Base-by-base conservation (phyloP, 2,329 filamentous ascomycete species). In the Akanthomyces uredinophilus region DNA sequence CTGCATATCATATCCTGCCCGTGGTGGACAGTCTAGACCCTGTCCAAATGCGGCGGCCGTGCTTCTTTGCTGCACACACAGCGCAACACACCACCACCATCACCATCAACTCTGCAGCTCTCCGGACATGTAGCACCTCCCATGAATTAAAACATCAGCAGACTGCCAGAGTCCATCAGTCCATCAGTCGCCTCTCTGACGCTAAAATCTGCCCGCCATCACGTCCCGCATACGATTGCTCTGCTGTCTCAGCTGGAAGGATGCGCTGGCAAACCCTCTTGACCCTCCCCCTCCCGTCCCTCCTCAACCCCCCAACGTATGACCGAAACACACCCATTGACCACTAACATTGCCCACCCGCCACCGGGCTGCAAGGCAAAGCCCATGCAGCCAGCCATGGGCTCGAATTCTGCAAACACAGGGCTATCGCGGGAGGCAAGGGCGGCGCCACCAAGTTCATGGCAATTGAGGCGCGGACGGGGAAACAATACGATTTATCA, bases 191-290 rank as follows among this genome's bases (percentile, higher is more conserved):
- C 50, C 29, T n/a, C n/a, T 10, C 11, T 16, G 16, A 47, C 55
- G 54, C 54, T 57, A 58, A 22, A 37, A 58, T 49, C 43, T 55
- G 54, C 29, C n/a, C 44, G 44, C 44, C 39, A 35, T 57, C 54
- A 47, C 32, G 29, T 46, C 41, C 53, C 50, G 44, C 44, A 22
- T 27, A 22, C 18, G n/a, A 29, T 52, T 52, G 49, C 49, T 29
- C 32, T 18, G 37, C 16, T 50, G 49, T 52, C 49, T 52, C 49
- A 52, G 14, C 41, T 16, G 8, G 27, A 27, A 29, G 56, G 44
- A 59, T 59, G 56, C 46, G 56, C 24, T 59, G 56, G 56, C 56
- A 59, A 49, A 35, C 37, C 13, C 49, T 5, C 49, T 37, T 37
- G n/a, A n/a, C 27, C 27, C 27, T 29, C 27, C 27, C 27, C 27